phyloP scores from a whole-genome alignment of 192 early-diverging fungal genomes.

The Anaeromyces robustus region DNA sequence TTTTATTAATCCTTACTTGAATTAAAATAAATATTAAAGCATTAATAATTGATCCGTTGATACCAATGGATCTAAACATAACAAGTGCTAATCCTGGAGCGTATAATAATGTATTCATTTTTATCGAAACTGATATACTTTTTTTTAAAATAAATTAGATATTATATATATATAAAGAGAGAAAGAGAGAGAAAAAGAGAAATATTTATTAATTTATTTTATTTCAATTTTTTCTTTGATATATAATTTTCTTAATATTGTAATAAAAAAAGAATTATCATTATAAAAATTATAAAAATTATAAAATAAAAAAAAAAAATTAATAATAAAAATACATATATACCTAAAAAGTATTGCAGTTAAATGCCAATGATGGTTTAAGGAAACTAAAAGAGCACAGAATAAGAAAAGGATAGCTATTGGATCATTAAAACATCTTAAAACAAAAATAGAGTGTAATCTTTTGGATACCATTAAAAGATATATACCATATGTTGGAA shows the following conservation, averaged over 20 bases:
- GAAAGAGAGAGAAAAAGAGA: too few relatives aligned
- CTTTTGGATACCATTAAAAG: slow-evolving; percentile 59
- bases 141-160: too few relatives aligned
- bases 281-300: slow-evolving; percentile 1
- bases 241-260: too few relatives aligned
- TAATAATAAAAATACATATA: background rate
- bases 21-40: slow-evolving; percentile 22
- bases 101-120: slow-evolving; percentile 89
- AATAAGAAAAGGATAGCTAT: slow-evolving; percentile 78
- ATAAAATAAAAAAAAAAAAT: background rate
- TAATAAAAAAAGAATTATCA: background rate
- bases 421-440: slow-evolving; percentile 86
- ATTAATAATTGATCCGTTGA: slow-evolving; percentile 22
- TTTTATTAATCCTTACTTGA: slow-evolving; percentile 14
- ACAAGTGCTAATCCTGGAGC: slow-evolving; percentile 71
- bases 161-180: too few relatives aligned
- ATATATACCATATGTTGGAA: slow-evolving; percentile 48
- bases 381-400: slow-evolving; percentile 43
- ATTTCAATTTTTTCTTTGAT: too few relatives aligned
- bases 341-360: slow-evolving; percentile 54
- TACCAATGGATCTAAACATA: slow-evolving; percentile 28
- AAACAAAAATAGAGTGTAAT: slow-evolving; percentile 84
- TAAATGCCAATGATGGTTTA: slow-evolving; percentile 23
- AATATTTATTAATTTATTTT: too few relatives aligned
- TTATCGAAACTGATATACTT: slow-evolving; percentile 72